These are phyloP conservation scores for Uronychia setigera DNA, from an alignment of 73 alveolate species.

Conservation along the genomic window DNA sequence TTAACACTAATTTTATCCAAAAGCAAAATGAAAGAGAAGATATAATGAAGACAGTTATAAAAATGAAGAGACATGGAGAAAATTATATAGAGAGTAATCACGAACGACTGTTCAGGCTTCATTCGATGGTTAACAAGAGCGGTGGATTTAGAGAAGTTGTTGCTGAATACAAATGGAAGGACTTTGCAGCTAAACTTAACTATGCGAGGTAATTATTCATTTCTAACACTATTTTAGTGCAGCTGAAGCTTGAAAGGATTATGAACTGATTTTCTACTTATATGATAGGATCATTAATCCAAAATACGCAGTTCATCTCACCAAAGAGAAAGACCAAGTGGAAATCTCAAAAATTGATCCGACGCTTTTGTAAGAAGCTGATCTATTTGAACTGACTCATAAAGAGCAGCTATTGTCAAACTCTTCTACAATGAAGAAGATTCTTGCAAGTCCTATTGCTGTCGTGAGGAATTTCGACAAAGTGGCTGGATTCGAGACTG, in stretches of 20 bases:
- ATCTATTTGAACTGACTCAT: background rate
- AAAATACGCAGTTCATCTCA: background rate
- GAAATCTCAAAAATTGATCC: slow-evolving; percentile 10
- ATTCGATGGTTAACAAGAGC: background rate
- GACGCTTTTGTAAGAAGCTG: background rate
- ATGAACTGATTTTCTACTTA: slow-evolving; percentile 4
- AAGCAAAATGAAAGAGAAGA: too few relatives aligned
- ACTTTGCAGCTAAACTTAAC: background rate
- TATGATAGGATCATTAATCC: slow-evolving; percentile 8
- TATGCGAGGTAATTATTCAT: background rate
- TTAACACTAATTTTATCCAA: too few relatives aligned
- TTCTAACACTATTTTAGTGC: too few relatives aligned
- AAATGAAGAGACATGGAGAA: background rate
- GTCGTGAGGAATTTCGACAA: slow-evolving; percentile 22
- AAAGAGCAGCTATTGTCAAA: slow-evolving; percentile 1
- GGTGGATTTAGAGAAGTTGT: slow-evolving; percentile 22
- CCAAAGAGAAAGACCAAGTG: slow-evolving; percentile 2
- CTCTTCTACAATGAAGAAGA: background rate
- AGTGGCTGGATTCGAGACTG: background rate
- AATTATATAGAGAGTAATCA: too few relatives aligned
- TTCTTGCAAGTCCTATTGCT: background rate
- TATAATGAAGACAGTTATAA: background rate
- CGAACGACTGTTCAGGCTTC: background rate
- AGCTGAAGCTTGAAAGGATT: background rate
- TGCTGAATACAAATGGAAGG: slow-evolving; percentile 7